Evolutionary conservation across 441 rosid species (phyloP), one percentile per base, ranked within the genome.

Genomic region (Flueggea neowawraea): DNA sequence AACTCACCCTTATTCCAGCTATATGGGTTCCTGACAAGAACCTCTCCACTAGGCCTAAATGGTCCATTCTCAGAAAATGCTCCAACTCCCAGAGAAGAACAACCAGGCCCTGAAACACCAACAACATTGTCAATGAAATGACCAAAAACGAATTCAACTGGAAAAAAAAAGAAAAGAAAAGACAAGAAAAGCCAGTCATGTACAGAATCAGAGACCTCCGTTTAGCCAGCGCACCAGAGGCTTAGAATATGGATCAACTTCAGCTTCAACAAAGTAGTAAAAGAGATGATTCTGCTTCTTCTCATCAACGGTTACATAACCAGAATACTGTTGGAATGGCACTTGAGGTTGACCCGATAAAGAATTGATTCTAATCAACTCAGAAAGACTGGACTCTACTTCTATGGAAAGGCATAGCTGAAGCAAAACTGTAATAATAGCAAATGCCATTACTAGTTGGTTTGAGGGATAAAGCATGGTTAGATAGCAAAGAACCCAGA

Each of bases 1-100:
- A n/a, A n/a, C n/a, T n/a, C n/a, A n/a, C n/a, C n/a, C n/a, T n/a
- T 84, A 64, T 91, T 94, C 97, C 97, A 94, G 84, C 97, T 89
- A 76, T 81, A 85, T 6, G 75, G 83, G 68, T 94, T 94, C 77
- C 73, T 87, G 65, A 86, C 87, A 63, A 94, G 78, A 39, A 62
- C 74, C 22, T 75, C 56, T 22, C 96, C 92, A 52, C 87, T 83
- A 12, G 99, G 99, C 76, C 99, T 87, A 67, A 94, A 94, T 11
- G 97, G 99, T 4, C 99, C 99, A 57, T 91, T 89, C 62, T 91
- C 99, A 39, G 95, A 87, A 68, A 94, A 94, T 66, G 95, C 99
- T 51, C 99, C 99, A 60, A 90, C 96, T 48, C 98, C 98, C 54
- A 94, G 63, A 59, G 97, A 90, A 63, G 99, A 94, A 58, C 99